These are phyloP conservation scores for Mortierella antarctica DNA, from an alignment of 192 early-diverging fungal genomes.

Conservation along the genomic window DNA sequence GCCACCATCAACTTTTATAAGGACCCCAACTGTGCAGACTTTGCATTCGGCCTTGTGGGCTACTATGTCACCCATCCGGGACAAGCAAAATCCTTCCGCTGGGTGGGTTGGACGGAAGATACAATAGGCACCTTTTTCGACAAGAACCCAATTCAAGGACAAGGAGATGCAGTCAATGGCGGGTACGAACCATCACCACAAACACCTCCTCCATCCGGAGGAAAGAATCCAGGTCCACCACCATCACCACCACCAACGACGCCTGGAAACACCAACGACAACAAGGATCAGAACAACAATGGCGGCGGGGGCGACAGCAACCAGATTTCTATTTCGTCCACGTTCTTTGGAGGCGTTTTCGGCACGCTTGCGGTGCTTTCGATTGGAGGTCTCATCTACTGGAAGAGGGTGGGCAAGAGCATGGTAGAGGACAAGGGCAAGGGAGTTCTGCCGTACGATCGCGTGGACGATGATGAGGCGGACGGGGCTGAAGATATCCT, in stretches of 20 bases:
- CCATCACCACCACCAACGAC: neutral
- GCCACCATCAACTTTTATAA: conserved; percentile 51
- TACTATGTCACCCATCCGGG: conserved; percentile 33
- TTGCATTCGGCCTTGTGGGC: conserved; percentile 28
- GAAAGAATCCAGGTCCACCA: conserved; percentile 1
- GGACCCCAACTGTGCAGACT: conserved; percentile 21
- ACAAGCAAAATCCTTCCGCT: conserved; percentile 20
- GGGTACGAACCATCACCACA: neutral
- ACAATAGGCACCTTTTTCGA: conserved; percentile 3
- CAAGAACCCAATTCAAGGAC: conserved; percentile 19
- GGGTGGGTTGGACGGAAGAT: conserved; percentile 53
- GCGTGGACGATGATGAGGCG: neutral
- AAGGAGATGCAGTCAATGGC: conserved; percentile 18
- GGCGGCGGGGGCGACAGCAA: neutral
- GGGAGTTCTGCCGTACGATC: conserved; percentile 24
- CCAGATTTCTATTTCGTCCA: neutral
- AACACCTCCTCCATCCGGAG: neutral
- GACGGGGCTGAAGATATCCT: conserved; percentile 25
- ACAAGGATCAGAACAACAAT: neutral
- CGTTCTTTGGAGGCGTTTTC: conserved; percentile 37
- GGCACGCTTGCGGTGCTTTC: conserved; percentile 13
- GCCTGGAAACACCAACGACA: neutral
- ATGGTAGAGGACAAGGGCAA: conserved; percentile 10
- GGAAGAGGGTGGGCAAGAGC: conserved; percentile 26
- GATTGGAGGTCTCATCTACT: conserved; percentile 31